A percentile compares a stretch with the other conserved stretches of the same genome.
These are phyloP conservation scores for Solanum pimpinellifolium DNA, from an alignment of 257 asterid genomes.

Conservation along the genomic window DNA sequence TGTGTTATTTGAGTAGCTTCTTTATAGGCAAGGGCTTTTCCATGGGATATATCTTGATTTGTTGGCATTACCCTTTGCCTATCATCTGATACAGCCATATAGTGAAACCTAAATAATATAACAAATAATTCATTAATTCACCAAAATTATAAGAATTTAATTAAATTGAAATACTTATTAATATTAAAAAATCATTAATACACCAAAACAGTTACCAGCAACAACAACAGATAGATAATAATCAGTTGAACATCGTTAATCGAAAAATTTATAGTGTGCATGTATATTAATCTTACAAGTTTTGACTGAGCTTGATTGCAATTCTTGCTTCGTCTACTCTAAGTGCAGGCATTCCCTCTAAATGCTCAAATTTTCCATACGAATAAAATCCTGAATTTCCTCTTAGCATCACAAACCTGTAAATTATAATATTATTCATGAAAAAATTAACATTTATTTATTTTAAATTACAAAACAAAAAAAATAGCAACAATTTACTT, in stretches of 20 bases:
- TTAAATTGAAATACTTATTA: neutral
- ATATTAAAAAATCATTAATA: neutral
- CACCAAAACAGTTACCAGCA: neutral
- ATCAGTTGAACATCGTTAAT: neutral
- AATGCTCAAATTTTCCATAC: conserved; percentile 43
- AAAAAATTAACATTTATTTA: neutral
- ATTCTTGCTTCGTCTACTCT: conserved; percentile 35
- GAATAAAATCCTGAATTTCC: conserved; percentile 59
- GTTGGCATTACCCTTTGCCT: conserved; percentile 45
- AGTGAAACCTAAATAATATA: conserved; percentile 24
- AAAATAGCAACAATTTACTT: too few species aligned
- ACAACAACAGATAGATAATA: neutral
- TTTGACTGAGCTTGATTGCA: conserved; percentile 33
- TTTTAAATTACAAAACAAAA: neutral
- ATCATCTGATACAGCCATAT: conserved; percentile 52
- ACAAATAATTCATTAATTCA: neutral
- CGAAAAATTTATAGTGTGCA: neutral
- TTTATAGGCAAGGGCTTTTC: conserved; percentile 24
- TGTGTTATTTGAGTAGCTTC: conserved; percentile 44
- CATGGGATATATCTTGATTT: conserved; percentile 15
- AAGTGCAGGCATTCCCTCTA: conserved; percentile 52
- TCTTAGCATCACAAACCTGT: conserved; percentile 48
- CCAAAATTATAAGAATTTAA: neutral
- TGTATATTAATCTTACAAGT: neutral
- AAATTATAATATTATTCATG: neutral